Percentiles rank a stretch among this genome's conserved stretches.
These are phyloP conservation scores for Silybum marianum DNA, from an alignment of 129 eudicot species.

Conservation along the genomic window DNA sequence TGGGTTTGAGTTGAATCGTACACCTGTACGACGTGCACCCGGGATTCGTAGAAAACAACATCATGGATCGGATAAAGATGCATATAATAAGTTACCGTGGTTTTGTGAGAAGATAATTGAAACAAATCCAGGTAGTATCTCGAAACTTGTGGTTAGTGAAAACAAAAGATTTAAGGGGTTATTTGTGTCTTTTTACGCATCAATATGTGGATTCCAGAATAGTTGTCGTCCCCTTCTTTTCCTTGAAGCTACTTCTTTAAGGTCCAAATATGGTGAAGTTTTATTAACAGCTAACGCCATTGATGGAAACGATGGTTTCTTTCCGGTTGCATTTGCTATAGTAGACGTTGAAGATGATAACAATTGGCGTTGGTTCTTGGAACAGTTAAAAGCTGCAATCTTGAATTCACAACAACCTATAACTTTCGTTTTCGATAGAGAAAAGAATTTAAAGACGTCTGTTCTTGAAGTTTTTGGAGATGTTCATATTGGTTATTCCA, in stretches of 20 bases:
- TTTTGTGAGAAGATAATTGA: conserved; percentile 58
- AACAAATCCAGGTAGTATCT: conserved; percentile 68
- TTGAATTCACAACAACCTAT: conserved; percentile 47
- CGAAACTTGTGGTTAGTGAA: conserved; percentile 49
- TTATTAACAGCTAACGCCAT: conserved; percentile 72
- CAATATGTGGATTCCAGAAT: conserved; percentile 54
- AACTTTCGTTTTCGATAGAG: conserved; percentile 77
- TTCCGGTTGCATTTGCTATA: conserved; percentile 71
- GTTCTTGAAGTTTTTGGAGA: conserved; percentile 63
- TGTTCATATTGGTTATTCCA: conserved; percentile 67
- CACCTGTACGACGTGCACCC: conserved; percentile 49
- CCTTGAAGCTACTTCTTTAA: conserved; percentile 65
- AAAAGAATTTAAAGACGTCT: conserved; percentile 49
- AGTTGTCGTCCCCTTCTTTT: conserved; percentile 82
- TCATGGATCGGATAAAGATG: conserved; percentile 62
- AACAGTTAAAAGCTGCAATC: conserved; percentile 50
- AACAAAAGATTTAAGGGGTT: conserved; percentile 57
- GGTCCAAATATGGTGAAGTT: conserved; percentile 69
- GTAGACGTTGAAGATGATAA: conserved; percentile 58
- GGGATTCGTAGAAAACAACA: conserved; percentile 52
- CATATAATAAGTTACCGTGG: conserved; percentile 66
- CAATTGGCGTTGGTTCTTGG: conserved; percentile 81
- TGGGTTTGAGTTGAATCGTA: conserved; percentile 46
- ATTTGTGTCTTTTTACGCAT: conserved; percentile 57
- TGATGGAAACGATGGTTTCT: conserved; percentile 81